phyloP scores from a whole-genome alignment of 1,284 basidiomycete species.

The Ganoderma sp. region DNA sequence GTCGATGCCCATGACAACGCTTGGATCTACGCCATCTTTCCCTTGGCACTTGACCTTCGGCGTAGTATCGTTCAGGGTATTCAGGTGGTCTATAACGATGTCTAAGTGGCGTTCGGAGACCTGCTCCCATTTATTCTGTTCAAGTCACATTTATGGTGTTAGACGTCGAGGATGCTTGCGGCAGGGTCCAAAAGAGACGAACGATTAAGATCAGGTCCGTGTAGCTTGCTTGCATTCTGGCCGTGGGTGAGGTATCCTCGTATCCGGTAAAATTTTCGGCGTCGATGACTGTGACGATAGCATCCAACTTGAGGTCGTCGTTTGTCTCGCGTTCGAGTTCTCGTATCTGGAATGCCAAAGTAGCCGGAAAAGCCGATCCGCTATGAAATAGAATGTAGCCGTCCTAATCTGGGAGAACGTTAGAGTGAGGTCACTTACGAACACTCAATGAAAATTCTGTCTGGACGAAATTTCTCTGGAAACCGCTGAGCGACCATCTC shows the following conservation, averaged over 20 bases:
- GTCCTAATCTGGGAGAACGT: conserved; percentile 1
- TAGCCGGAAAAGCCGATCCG: conserved; percentile 89
- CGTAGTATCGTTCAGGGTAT: conserved; percentile 87
- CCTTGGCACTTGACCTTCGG: conserved; percentile 80
- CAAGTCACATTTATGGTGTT: not conserved
- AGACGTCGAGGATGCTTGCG: not conserved
- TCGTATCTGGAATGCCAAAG: conserved; percentile 89
- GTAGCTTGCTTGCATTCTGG: conserved; percentile 92
- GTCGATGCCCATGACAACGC: conserved; percentile 84
- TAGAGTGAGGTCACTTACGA: conserved; percentile 58
- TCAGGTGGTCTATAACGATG: conserved; percentile 83
- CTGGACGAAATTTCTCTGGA: conserved; percentile 78
- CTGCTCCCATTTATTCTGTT: conserved; percentile 87
- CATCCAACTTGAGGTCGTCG: conserved; percentile 81
- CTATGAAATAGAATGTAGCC: conserved; percentile 43
- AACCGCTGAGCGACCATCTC: not conserved
- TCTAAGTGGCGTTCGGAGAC: conserved; percentile 79
- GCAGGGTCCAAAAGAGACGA: not conserved
- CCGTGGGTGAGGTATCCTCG: conserved; percentile 87
- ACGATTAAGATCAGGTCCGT: conserved; percentile 88
- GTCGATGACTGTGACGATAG: conserved; percentile 88
- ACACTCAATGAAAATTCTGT: conserved; percentile 92
- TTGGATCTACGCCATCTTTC: conserved; percentile 70
- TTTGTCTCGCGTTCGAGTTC: conserved; percentile 81
- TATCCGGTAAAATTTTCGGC: conserved; percentile 90